A percentile compares a stretch with the other conserved stretches of the same genome.
phyloP scores from a whole-genome alignment of 352 stramenopile species.

The Phytophthora pinifolia region DNA sequence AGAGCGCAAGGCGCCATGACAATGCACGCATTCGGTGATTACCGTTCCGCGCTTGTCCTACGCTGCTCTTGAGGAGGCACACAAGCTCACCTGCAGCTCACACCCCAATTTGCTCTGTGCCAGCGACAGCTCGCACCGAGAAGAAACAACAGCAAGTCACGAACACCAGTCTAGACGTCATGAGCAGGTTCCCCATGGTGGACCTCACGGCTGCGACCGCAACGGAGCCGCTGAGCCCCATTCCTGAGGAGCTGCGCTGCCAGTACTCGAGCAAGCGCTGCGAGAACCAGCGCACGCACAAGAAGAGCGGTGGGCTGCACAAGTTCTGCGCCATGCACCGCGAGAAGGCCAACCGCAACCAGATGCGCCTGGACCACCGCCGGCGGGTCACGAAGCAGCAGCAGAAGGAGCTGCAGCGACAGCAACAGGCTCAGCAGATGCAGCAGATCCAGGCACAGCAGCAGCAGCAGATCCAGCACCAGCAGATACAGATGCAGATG shows the following conservation, averaged over 20 bases:
- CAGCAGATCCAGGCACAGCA: constrained; percentile 33
- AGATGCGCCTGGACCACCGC: constrained; percentile 66
- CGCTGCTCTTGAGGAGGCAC: constrained; percentile 17
- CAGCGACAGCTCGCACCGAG: constrained; percentile 27
- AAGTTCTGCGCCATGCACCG: constrained; percentile 76
- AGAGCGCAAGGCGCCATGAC: constrained; percentile 13
- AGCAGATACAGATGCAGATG: constrained; percentile 24
- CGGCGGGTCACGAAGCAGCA: constrained; percentile 56
- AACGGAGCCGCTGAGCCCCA: constrained; percentile 8
- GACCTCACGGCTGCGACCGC: constrained; percentile 13
- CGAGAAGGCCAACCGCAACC: constrained; percentile 71
- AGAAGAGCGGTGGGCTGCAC: constrained; percentile 72
- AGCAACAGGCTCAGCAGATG: constrained; percentile 39
- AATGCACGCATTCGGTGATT: constrained; percentile 19
- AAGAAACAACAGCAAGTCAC: constrained; percentile 3
- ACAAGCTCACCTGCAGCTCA: constrained; percentile 18
- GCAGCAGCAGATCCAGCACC: constrained; percentile 22
- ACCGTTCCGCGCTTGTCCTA: constrained; percentile 31
- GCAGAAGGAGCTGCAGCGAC: constrained; percentile 38
- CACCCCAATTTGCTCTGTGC: constrained; percentile 29
- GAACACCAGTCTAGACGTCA: constrained; percentile 8
- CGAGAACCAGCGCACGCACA: constrained; percentile 51
- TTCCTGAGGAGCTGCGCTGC: constrained; percentile 50
- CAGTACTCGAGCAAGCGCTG: constrained; percentile 77
- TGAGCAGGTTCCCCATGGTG: constrained; percentile 19